Evolutionary conservation across 768 basidiomycete genomes (phyloP).

Genomic region (Leucocoprinus leucothites): DNA sequence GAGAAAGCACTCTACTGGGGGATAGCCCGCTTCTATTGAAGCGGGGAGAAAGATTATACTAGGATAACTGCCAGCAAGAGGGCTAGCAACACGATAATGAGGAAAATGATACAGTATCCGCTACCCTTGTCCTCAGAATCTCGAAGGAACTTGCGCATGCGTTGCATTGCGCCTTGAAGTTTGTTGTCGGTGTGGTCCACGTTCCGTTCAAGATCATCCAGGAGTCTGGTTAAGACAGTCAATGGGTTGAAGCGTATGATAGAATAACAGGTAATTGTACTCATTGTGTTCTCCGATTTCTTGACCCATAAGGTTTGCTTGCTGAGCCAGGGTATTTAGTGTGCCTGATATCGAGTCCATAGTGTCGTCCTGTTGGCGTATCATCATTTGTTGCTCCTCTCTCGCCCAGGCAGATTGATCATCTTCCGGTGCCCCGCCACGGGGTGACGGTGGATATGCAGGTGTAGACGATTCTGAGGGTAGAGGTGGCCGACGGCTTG

Average conservation of each 20-base stretch:
- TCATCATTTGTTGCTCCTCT: conserved; percentile 90
- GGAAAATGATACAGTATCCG: conserved; percentile 85
- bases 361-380: conserved; percentile 85
- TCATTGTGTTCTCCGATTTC: conserved; percentile 92
- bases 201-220: conserved; percentile 71
- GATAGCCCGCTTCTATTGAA: no score
- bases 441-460: conserved; percentile 18
- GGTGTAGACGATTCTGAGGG: conserved; percentile 21
- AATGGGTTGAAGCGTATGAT: neutral
- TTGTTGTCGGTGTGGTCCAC: conserved; percentile 70
- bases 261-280: conserved; percentile 37
- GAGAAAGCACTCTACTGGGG: no score
- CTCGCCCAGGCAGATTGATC: conserved; percentile 78
- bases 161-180: conserved; percentile 60
- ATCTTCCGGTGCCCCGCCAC: conserved; percentile 41
- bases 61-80: conserved; percentile 81
- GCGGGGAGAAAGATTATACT: conserved; percentile 32
- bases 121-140: conserved; percentile 90
- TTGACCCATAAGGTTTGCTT: conserved; percentile 92
- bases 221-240: conserved; percentile 50
- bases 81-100: conserved; percentile 75
- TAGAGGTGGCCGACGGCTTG: conserved; percentile 19
- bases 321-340: conserved; percentile 77
- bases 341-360: conserved; percentile 88
- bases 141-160: conserved; percentile 76